Base-by-base conservation (phyloP, 2,329 filamentous ascomycete genomes). In the Achaetomium macrosporum region DNA sequence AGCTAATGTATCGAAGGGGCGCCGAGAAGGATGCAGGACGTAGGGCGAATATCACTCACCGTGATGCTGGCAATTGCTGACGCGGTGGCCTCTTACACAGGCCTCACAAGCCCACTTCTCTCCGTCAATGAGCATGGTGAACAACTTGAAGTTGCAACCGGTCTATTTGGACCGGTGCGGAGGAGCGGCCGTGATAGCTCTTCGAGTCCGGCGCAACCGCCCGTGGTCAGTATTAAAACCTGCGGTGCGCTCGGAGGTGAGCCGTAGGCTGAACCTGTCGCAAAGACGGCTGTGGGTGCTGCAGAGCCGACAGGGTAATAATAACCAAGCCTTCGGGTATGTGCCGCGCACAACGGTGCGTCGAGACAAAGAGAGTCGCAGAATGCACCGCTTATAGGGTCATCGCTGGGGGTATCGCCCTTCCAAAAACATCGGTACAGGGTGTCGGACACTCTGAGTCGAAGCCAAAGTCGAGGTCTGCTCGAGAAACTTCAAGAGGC, bases 91-190 rank as follows among this genome's bases (percentile, higher is more conserved):
- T 73, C 93, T 88, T 70, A 99, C 90, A 76, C 93, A 99, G 75
- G 91, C 91, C 76, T 95, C 89, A 79, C 92, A 97, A 73, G 92
- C 92, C 77, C 83, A 97, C 78, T 97, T 97, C 77, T 96, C 90
- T 72, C 92, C 92, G 79, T 96, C 85, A 71, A 91, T 88, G 70
- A 91, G 79, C 88, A 91, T 91, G 57, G 65, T 72, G 48, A 50
- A 49, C 44, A 44, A 16, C 30, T 44, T 17, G 36, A 37, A 33
- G 41, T 40, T 17, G 44, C 41, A 40, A 31, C 19, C 48, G 15
- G 53, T 45, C 37, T 37, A n/a, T 17, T 35, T 30, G 20, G 48
- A 36, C 15, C 13, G 13, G 15, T 49, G 33, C 33, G 29, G 42
- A 40, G 8, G 13, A 39, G 12, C n/a, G 37, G 13, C 25, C 33